Conservation (phyloP, 768 basidiomycete genomes). For the Calocera viscosa region DNA sequence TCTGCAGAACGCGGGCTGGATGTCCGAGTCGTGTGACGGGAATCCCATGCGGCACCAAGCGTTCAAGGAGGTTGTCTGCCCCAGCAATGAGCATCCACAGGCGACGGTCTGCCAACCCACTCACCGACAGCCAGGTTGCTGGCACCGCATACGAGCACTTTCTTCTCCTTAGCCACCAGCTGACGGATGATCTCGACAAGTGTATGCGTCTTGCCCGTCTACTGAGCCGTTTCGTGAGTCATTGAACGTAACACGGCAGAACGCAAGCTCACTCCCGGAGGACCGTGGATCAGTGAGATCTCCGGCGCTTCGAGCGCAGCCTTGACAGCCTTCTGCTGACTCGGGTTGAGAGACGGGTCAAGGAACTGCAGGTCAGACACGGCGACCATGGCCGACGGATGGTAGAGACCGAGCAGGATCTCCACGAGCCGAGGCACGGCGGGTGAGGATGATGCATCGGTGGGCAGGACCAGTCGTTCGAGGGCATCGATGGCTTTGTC, state of each 20-base stretch:
- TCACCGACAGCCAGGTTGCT: constrained; percentile 71
- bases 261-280: constrained; percentile 53
- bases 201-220: constrained; percentile 93
- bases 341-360: constrained; percentile 62
- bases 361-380: constrained; percentile 46
- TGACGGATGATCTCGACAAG: constrained; percentile 89
- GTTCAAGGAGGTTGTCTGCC: constrained; percentile 78
- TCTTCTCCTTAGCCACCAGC: constrained; percentile 32
- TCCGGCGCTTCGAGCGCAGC: constrained; percentile 73
- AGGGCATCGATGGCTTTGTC: constrained; percentile 64
- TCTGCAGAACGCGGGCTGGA: constrained; percentile 78
- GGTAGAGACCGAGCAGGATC: constrained; percentile 56
- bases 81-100: not conserved
- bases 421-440: constrained; percentile 40
- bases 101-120: not conserved
- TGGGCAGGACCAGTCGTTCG: constrained; percentile 33
- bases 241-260: not conserved
- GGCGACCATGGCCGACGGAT: constrained; percentile 31
- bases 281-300: constrained; percentile 89
- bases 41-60: constrained; percentile 36
- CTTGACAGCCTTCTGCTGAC: constrained; percentile 70
- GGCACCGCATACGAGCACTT: constrained; percentile 81
- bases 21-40: constrained; percentile 81
- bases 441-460: constrained; percentile 26
- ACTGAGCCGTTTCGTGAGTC: constrained; percentile 25